Percentiles rank a stretch among this genome's conserved stretches.
Evolutionary conservation across 179 eudicot genomes (phyloP).

Genomic region (Nepenthes alata): DNA sequence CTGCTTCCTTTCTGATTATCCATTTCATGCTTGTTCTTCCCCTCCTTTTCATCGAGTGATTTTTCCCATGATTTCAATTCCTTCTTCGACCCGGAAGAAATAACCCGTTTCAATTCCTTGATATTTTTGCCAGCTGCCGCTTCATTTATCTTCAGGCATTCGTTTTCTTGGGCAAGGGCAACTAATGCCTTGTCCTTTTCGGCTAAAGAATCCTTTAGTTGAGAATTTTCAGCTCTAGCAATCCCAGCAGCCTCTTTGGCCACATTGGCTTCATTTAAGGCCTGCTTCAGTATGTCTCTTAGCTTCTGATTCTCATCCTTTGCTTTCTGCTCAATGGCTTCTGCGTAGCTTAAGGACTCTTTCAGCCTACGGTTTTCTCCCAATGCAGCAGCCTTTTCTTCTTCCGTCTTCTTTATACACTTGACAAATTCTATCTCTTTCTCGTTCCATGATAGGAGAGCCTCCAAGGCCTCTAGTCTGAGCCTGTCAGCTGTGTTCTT

Average conservation of each 20-base stretch:
- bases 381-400: slow-evolving; percentile 26
- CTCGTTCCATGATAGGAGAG: slow-evolving; percentile 57
- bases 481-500: slow-evolving; percentile 46
- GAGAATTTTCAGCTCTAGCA: slow-evolving; percentile 54
- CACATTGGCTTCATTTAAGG: slow-evolving; percentile 61
- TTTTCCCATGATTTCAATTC: slow-evolving; percentile 18
- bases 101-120: slow-evolving; percentile 39
- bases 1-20: not conserved
- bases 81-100: slow-evolving; percentile 30
- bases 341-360: slow-evolving; percentile 26
- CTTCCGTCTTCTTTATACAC: slow-evolving; percentile 62
- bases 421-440: slow-evolving; percentile 65
- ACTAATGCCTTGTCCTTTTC: slow-evolving; percentile 55
- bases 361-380: slow-evolving; percentile 28
- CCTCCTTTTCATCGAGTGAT: slow-evolving; percentile 17
- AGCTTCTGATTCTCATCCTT: slow-evolving; percentile 58
- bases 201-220: slow-evolving; percentile 38
- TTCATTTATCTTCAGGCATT: slow-evolving; percentile 46
- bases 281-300: slow-evolving; percentile 77
- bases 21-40: slow-evolving; percentile 2
- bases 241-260: slow-evolving; percentile 69
- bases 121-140: slow-evolving; percentile 45
- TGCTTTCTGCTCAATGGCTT: slow-evolving; percentile 23
- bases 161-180: slow-evolving; percentile 49
- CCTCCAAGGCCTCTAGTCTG: slow-evolving; percentile 59